Conservation (phyloP, 768 basidiomycete species). For the Pleurotus cornucopiae region DNA sequence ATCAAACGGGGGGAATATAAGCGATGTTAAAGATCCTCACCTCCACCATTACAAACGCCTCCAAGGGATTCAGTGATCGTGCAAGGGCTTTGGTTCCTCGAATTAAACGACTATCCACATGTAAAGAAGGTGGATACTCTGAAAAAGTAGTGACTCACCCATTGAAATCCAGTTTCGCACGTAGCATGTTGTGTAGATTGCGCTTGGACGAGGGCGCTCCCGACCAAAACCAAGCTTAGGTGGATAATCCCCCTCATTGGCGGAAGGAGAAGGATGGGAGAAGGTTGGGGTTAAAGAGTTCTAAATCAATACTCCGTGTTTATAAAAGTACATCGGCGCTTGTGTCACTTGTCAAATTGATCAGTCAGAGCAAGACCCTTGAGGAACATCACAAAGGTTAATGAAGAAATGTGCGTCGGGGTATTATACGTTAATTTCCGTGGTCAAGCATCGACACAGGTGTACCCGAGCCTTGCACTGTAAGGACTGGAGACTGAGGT, state of each 20-base stretch:
- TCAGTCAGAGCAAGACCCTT: too few species aligned
- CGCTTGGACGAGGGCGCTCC: not conserved
- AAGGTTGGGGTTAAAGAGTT: not conserved
- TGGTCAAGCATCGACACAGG: too few species aligned
- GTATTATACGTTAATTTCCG: too few species aligned
- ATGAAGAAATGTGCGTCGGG: too few species aligned
- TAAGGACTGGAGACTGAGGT: too few species aligned
- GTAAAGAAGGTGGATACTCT: not conserved
- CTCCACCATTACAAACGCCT: slow-evolving; percentile 35
- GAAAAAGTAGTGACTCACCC: not conserved
- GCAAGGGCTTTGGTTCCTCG: slow-evolving; percentile 43
- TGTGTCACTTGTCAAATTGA: slow-evolving; percentile 1
- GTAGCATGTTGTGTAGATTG: slow-evolving; percentile 1
- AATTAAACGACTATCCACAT: slow-evolving; percentile 33
- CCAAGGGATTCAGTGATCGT: slow-evolving; percentile 38
- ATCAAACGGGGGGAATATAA: not conserved
- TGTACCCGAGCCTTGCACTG: too few species aligned
- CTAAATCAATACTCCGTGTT: not conserved
- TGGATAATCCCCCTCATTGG: slow-evolving; percentile 1
- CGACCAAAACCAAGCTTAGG: not conserved
- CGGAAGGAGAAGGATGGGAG: not conserved
- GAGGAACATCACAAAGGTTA: too few species aligned
- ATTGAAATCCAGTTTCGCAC: not conserved
- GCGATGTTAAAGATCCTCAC: slow-evolving; percentile 24
- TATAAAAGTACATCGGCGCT: not conserved